A percentile compares a stretch with the other conserved stretches of the same genome.
Conservation (phyloP, 306 rosid genomes). For the Acacia confusa region DNA sequence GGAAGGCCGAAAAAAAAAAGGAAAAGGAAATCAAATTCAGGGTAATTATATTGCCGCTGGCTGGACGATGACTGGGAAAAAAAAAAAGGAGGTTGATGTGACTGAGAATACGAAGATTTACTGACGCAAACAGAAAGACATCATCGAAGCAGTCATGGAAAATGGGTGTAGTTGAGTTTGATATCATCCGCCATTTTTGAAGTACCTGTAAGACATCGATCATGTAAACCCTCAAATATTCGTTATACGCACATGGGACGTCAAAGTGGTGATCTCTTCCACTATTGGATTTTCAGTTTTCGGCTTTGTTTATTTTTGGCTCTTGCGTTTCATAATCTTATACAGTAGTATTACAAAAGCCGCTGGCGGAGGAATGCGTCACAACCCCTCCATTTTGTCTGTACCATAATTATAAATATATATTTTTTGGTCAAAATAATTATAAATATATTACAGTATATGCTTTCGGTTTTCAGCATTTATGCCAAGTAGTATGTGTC, state of each 20-base stretch:
- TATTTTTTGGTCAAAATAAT: too few species aligned
- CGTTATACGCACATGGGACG: not conserved
- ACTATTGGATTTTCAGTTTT: too few species aligned
- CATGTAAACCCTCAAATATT: not conserved
- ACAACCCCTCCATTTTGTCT: too few species aligned
- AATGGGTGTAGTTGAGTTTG: not conserved
- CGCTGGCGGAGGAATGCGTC: not conserved
- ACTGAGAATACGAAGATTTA: not conserved
- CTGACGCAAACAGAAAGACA: conserved; percentile 2
- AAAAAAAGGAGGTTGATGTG: not conserved
- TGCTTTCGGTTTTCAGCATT: too few species aligned
- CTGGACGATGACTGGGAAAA: not conserved
- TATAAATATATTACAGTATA: too few species aligned
- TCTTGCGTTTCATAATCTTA: conserved; percentile 5
- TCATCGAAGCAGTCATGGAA: not conserved
- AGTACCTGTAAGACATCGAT: not conserved
- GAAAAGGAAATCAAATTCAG: too few species aligned
- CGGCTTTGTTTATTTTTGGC: not conserved
- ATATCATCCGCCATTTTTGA: not conserved
- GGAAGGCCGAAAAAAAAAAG: too few species aligned
- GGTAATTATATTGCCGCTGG: not conserved
- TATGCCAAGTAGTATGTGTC: too few species aligned
- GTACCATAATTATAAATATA: too few species aligned
- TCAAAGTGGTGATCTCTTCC: not conserved
- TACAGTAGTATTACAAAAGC: too few species aligned